phyloP scores from a whole-genome alignment of 176 grass and related monocot species.

The Alloteropsis semialata region DNA sequence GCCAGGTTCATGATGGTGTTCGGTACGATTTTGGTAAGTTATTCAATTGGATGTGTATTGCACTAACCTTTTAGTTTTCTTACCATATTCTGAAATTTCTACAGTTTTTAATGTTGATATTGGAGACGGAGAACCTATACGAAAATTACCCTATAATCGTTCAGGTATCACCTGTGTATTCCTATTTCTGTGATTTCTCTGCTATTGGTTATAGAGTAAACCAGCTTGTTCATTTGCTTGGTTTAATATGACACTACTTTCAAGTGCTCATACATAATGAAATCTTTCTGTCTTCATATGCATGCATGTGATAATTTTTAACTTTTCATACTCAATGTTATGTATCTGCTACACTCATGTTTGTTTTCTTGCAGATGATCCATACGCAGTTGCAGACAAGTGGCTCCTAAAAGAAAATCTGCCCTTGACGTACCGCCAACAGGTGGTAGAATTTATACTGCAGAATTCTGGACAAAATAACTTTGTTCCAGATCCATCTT shows the following conservation, averaged over 20 bases:
- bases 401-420: slow-evolving; percentile 96
- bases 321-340: neutral
- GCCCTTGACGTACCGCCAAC: slow-evolving; percentile 85
- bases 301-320: neutral
- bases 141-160: slow-evolving; percentile 93
- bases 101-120: slow-evolving; percentile 99
- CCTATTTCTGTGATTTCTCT: slow-evolving; percentile 5
- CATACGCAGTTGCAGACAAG: slow-evolving; percentile 82
- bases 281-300: neutral
- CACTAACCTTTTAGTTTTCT: slow-evolving; percentile 28
- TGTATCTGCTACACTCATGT: neutral
- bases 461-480: slow-evolving; percentile 91
- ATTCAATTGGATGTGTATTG: slow-evolving; percentile 31
- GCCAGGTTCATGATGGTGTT: slow-evolving; percentile 80
- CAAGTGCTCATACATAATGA: neutral
- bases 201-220: slow-evolving; percentile 18
- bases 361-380: slow-evolving; percentile 67
- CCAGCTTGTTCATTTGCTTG: neutral
- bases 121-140: slow-evolving; percentile 85
- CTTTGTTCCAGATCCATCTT: slow-evolving; percentile 83
- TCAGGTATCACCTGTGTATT: slow-evolving; percentile 49
- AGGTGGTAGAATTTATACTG: slow-evolving; percentile 96
- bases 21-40: slow-evolving; percentile 86
- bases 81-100: slow-evolving; percentile 14
- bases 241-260: neutral